Percentiles rank a stretch among this genome's conserved stretches.
phyloP scores from a whole-genome alignment of 2,329 filamentous ascomycete species.

The Tolypocladium amazonense region DNA sequence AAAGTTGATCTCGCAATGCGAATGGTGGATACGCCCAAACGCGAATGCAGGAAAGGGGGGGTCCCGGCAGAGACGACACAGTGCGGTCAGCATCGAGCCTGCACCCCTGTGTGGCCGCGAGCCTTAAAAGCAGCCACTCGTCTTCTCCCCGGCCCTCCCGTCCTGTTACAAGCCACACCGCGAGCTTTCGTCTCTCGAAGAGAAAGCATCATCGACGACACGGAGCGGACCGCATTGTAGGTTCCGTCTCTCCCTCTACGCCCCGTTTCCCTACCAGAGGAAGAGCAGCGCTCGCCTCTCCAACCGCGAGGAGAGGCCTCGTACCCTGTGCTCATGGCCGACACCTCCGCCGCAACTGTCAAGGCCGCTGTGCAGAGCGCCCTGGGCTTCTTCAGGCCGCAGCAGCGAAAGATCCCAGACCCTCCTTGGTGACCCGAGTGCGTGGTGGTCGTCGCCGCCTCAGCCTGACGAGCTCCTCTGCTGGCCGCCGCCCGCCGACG shows the following conservation, averaged over 20 bases:
- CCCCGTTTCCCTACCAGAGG: neutral
- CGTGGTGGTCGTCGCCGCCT: neutral
- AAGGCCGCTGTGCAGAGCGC: neutral
- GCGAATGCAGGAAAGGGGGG: no score
- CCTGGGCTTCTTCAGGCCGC: constrained; percentile 7
- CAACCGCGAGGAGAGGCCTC: constrained; percentile 8
- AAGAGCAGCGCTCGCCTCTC: constrained; percentile 3
- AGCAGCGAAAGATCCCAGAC: constrained; percentile 6
- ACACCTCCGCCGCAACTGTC: neutral
- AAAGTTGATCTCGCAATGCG: neutral
- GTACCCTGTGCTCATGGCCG: constrained; percentile 11
- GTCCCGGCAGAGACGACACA: neutral
- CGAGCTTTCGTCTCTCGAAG: neutral
- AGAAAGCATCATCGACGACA: neutral
- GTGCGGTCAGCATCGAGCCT: neutral
- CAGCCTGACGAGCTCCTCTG: neutral
- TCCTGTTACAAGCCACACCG: neutral
- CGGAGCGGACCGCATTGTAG: neutral
- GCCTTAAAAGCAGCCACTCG: neutral
- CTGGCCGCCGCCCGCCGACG: neutral
- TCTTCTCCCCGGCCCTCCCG: neutral
- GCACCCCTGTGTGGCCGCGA: neutral
- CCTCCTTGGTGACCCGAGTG: constrained; percentile 7
- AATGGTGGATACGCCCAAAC: no score
- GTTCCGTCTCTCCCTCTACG: neutral